Percentiles rank a stretch among this genome's conserved stretches.
Conservation (phyloP, 805 yeast genomes). For the Pichia nanzhaoensis region DNA sequence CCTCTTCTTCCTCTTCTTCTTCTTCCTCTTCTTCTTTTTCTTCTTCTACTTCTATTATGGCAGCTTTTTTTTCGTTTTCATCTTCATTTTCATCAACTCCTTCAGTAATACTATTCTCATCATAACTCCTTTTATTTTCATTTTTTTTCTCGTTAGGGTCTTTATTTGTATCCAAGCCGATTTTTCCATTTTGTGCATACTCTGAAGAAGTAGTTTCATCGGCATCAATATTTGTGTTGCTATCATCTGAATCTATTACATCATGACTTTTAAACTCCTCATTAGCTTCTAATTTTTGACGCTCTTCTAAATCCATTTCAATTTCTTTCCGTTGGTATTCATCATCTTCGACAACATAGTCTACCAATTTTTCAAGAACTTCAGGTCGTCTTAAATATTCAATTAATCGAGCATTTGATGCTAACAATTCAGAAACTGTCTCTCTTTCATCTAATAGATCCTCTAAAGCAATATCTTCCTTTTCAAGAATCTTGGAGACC, state of each 20-base stretch:
- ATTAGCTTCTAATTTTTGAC: slow-evolving; percentile 3
- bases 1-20: slow-evolving; percentile 15
- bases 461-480: slow-evolving; percentile 40
- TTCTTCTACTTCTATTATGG: slow-evolving; percentile 5
- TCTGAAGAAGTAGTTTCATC: not conserved
- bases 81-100: slow-evolving; percentile 1
- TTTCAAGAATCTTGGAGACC: slow-evolving; percentile 46
- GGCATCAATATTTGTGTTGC: not conserved
- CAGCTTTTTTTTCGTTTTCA: slow-evolving; percentile 6
- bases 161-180: no score
- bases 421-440: slow-evolving; percentile 61
- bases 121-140: not conserved
- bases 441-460: slow-evolving; percentile 72
- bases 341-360: slow-evolving; percentile 50
- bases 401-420: slow-evolving; percentile 66
- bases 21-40: slow-evolving; percentile 9
- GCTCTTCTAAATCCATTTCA: slow-evolving; percentile 5
- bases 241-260: not conserved
- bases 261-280: not conserved
- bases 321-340: slow-evolving; percentile 31
- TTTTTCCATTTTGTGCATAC: no score
- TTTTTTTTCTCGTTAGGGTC: no score
- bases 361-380: slow-evolving; percentile 59
- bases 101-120: slow-evolving; percentile 18
- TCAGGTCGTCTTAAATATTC: slow-evolving; percentile 78